A percentile compares a stretch with the other conserved stretches of the same genome.
phyloP scores from a whole-genome alignment of 345 rosid species.

The Cochlearia excelsa region DNA sequence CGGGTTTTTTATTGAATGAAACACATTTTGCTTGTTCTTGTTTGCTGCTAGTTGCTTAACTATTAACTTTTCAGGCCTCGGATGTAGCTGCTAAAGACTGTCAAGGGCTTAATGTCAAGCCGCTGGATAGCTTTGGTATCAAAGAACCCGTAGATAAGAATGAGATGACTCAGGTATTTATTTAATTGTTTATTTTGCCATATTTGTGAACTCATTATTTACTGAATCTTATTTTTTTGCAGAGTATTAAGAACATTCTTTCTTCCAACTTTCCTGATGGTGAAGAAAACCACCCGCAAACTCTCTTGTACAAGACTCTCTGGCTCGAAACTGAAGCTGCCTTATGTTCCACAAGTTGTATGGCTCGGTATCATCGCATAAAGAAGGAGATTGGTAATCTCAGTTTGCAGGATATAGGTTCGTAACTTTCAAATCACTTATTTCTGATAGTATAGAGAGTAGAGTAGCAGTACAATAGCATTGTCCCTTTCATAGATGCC shows the following conservation, averaged over 20 bases:
- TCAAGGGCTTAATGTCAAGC: constrained; percentile 22
- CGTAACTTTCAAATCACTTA: constrained; percentile 18
- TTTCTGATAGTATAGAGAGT: background rate
- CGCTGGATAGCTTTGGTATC: constrained; percentile 32
- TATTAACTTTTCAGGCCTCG: constrained; percentile 28
- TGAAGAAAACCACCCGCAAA: constrained; percentile 53
- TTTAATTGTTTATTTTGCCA: constrained; percentile 13
- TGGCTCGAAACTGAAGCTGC: constrained; percentile 97
- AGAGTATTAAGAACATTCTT: constrained; percentile 76
- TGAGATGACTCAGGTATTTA: constrained; percentile 61
- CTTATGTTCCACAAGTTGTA: constrained; percentile 60
- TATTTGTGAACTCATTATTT: constrained; percentile 3
- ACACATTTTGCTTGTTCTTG: constrained; percentile 16
- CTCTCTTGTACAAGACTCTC: constrained; percentile 74
- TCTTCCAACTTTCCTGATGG: constrained; percentile 52
- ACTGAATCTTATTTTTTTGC: constrained; percentile 34
- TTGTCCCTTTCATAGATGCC: background rate
- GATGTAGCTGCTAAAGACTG: constrained; percentile 19
- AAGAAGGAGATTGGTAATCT: constrained; percentile 51
- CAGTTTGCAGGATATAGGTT: constrained; percentile 44
- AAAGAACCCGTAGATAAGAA: constrained; percentile 43
- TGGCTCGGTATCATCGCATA: constrained; percentile 64
- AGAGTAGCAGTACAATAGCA: background rate
- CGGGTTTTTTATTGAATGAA: constrained; percentile 1
- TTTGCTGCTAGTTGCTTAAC: constrained; percentile 23